Evolutionary conservation across 1,284 basidiomycete genomes (phyloP).

Genomic region (Cystobasidiaceae sp.): DNA sequence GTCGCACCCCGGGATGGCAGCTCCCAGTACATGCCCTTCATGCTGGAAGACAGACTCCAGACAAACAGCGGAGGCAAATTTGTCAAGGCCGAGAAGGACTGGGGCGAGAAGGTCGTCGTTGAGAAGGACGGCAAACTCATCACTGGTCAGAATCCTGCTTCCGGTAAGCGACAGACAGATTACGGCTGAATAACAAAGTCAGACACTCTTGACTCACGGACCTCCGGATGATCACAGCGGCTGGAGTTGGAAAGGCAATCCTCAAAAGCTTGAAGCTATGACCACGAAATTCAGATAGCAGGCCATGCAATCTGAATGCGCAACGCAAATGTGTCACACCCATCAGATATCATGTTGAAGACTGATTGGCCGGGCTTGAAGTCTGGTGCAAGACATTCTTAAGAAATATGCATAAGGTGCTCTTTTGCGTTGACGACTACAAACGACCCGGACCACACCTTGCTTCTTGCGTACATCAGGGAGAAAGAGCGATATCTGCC

Average conservation of each 20-base stretch:
- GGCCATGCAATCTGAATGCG: background rate
- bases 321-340: background rate
- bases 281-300: background rate
- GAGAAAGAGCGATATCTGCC: too few species aligned
- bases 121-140: slow-evolving; percentile 47
- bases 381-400: too few species aligned
- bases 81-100: slow-evolving; percentile 17
- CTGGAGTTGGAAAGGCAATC: slow-evolving; percentile 18
- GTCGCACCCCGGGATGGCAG: background rate
- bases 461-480: too few species aligned
- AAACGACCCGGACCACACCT: too few species aligned
- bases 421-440: too few species aligned
- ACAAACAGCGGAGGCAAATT: slow-evolving; percentile 27
- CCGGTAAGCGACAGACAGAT: background rate
- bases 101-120: slow-evolving; percentile 41
- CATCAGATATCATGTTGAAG: too few species aligned
- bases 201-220: background rate
- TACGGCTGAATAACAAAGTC: background rate
- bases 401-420: too few species aligned
- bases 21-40: slow-evolving; percentile 25
- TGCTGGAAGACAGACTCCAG: slow-evolving; percentile 14
- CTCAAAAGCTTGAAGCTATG: slow-evolving; percentile 7
- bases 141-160: slow-evolving; percentile 31
- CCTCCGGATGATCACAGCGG: slow-evolving; percentile 5
- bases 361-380: too few species aligned